phyloP scores from a whole-genome alignment of 2,329 filamentous ascomycete genomes.

The Sporothrix inflata region DNA sequence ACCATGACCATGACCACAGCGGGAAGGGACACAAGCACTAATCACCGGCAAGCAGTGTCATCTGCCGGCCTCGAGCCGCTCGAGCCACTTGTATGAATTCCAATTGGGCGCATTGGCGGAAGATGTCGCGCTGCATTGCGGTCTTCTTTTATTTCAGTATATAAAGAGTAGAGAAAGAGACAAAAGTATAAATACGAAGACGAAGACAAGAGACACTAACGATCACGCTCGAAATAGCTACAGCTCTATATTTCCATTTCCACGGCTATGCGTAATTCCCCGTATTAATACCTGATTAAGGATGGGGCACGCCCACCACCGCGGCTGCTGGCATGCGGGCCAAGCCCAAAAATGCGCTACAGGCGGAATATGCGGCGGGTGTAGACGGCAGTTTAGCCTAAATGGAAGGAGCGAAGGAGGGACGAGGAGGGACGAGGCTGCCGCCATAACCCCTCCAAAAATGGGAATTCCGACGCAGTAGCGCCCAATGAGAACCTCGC shows the following conservation, averaged over 20 bases:
- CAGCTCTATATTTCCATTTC: not conserved
- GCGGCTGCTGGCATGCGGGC: not conserved
- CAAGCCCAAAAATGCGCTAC: not conserved
- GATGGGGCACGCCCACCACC: not conserved
- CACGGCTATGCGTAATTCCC: not conserved
- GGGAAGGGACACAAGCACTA: conserved; percentile 29
- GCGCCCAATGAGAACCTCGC: not conserved
- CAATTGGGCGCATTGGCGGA: not conserved
- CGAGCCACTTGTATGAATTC: not conserved
- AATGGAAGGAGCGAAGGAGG: conserved; percentile 13
- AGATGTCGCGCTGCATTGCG: not conserved
- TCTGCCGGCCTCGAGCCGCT: not conserved
- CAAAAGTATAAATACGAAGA: not conserved
- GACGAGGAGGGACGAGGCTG: conserved; percentile 24
- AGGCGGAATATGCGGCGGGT: not conserved
- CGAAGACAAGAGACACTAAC: not conserved
- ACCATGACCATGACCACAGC: conserved; percentile 35
- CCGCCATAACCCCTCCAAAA: conserved; percentile 20
- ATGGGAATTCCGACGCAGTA: conserved; percentile 2
- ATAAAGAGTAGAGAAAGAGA: not conserved
- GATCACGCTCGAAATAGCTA: not conserved
- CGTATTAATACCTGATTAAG: conserved; percentile 7
- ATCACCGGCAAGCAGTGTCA: not conserved
- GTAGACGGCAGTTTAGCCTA: conserved; percentile 30
- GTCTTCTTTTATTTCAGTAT: not conserved